Evolutionary conservation across 169 alveolate genomes (phyloP).

Genomic region (Eimeria acervulina): DNA sequence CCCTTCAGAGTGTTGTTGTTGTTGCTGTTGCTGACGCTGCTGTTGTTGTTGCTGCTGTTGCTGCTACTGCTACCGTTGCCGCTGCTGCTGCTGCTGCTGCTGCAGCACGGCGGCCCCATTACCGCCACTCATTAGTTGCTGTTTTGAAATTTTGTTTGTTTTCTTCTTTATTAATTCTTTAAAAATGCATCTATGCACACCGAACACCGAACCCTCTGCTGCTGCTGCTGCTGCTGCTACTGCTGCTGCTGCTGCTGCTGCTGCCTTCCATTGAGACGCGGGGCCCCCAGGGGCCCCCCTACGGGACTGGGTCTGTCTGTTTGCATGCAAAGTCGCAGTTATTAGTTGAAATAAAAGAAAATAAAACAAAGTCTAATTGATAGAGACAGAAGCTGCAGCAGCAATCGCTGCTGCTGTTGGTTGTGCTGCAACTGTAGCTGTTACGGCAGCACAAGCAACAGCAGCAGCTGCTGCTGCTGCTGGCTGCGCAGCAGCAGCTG

Average conservation of each 20-base stretch:
- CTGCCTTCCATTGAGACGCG: not conserved
- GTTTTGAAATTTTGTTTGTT: not conserved
- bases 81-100: constrained; percentile 18
- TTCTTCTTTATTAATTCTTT: too few species aligned
- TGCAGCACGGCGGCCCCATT: not conserved
- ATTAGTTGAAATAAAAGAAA: too few species aligned
- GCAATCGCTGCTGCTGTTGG: too few species aligned
- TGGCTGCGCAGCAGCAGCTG: not conserved
- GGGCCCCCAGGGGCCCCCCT: too few species aligned
- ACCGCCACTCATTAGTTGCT: not conserved
- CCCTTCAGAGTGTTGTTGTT: not conserved
- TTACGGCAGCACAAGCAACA: too few species aligned
- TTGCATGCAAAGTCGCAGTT: too few species aligned
- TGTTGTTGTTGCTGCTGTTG: not conserved
- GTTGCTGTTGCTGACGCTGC: not conserved
- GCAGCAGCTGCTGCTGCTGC: not conserved
- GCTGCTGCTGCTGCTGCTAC: not conserved
- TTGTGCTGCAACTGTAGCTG: too few species aligned
- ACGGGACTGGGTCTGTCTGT: too few species aligned
- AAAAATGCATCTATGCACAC: not conserved
- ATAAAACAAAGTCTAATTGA: too few species aligned
- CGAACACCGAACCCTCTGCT: not conserved
- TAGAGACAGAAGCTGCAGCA: too few species aligned
- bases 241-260: constrained; percentile 10
- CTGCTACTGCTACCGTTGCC: not conserved